Evolutionary conservation across 208 protist species (phyloP).

Genomic region (Herpetomonas samuelpessoai): DNA sequence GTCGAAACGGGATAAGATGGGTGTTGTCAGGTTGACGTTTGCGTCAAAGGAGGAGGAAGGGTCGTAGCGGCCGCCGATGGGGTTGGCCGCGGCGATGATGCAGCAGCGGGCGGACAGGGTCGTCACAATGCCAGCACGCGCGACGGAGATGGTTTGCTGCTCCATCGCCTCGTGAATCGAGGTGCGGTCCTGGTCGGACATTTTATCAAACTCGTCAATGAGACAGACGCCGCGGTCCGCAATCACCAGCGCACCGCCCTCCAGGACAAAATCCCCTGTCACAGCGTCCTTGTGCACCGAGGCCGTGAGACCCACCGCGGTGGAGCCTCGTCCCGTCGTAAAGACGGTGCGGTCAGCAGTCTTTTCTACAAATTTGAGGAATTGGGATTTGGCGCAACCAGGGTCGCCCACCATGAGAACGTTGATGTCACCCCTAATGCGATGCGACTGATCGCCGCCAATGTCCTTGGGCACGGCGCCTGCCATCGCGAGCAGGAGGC

Average conservation of each 20-base stretch:
- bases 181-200: constrained; percentile 98
- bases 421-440: constrained; percentile 99
- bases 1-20: constrained; percentile 99
- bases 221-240: constrained; percentile 98
- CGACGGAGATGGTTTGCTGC: constrained; percentile 99
- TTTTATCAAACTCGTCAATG: constrained; percentile 99
- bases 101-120: constrained; percentile 95
- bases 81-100: constrained; percentile 99
- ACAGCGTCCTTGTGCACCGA: constrained; percentile 97
- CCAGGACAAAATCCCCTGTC: constrained; percentile 99
- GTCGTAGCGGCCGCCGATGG: constrained; percentile 97
- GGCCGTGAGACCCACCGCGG: constrained; percentile 98
- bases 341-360: constrained; percentile 98
- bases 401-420: constrained; percentile 99
- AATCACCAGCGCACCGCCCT: constrained; percentile 99
- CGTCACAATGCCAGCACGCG: constrained; percentile 99
- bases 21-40: constrained; percentile 98
- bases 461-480: constrained; percentile 95
- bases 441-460: constrained; percentile 92
- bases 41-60: constrained; percentile 92
- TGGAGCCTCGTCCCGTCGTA: constrained; percentile 99
- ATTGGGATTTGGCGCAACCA: constrained; percentile 96
- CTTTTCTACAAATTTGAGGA: constrained; percentile 99
- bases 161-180: constrained; percentile 99
- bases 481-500: constrained; percentile 97